Conservation (phyloP, 495 filamentous ascomycete genomes). For the Penicillium subrubescens region DNA sequence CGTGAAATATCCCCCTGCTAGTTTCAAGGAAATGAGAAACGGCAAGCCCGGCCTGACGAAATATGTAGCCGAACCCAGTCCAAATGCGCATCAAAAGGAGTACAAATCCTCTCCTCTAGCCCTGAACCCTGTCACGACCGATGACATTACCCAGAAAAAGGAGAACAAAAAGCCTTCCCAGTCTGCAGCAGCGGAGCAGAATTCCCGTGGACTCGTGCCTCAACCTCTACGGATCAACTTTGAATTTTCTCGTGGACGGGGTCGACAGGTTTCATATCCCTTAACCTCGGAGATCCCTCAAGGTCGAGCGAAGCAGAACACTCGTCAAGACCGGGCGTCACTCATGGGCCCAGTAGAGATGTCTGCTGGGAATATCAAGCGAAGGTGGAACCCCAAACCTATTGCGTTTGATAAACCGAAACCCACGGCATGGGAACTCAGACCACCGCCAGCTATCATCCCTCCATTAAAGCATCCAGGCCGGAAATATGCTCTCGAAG, state of each 20-base stretch:
- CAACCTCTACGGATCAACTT: conserved; percentile 1
- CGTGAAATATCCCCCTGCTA: background rate
- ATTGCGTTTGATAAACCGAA: background rate
- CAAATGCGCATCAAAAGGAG: conserved; percentile 21
- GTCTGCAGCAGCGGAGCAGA: background rate
- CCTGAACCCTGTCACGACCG: conserved; percentile 22
- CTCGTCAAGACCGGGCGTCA: background rate
- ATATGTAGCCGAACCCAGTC: conserved; percentile 8
- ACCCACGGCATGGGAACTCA: background rate
- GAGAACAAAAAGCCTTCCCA: background rate
- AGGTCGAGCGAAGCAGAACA: background rate
- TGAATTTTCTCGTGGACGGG: conserved; percentile 12
- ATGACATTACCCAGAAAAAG: conserved; percentile 1
- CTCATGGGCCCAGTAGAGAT: background rate
- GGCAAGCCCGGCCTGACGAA: conserved; percentile 2
- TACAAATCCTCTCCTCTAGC: conserved; percentile 43
- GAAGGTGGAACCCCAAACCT: background rate
- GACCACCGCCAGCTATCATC: background rate
- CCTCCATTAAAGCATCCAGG: conserved; percentile 19
- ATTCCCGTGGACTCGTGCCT: background rate
- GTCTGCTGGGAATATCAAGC: background rate
- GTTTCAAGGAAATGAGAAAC: background rate
- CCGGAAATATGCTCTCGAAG: background rate
- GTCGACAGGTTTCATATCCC: conserved; percentile 5
- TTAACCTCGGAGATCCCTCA: background rate